Conservation (phyloP, 2,329 filamentous ascomycete genomes). For the Xylaria sp. region DNA sequence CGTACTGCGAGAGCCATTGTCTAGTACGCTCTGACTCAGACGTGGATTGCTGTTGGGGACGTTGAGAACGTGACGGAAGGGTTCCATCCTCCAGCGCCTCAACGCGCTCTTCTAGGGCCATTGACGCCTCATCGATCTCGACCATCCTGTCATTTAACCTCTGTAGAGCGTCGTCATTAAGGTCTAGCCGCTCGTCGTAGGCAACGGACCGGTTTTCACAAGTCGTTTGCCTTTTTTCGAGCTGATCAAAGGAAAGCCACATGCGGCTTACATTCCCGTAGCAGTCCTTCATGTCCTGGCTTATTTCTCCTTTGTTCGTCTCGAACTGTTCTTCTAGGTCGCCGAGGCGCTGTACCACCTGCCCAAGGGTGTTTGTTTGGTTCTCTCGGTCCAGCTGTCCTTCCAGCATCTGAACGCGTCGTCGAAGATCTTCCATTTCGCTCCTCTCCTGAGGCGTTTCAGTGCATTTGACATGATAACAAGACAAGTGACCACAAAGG, state of each 20-base stretch:
- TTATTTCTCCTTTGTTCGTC: slow-evolving; percentile 56
- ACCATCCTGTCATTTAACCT: slow-evolving; percentile 55
- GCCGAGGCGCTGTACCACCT: slow-evolving; percentile 52
- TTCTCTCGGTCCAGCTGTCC: slow-evolving; percentile 48
- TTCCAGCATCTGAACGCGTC: slow-evolving; percentile 52
- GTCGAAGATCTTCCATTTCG: slow-evolving; percentile 56
- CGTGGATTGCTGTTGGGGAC: slow-evolving; percentile 35
- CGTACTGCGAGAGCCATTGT: slow-evolving; percentile 21
- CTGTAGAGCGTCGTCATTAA: slow-evolving; percentile 50
- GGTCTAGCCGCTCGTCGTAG: slow-evolving; percentile 49
- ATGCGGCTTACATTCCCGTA: slow-evolving; percentile 60
- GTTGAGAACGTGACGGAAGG: slow-evolving; percentile 34
- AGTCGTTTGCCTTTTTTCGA: slow-evolving; percentile 47
- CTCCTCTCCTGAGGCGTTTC: slow-evolving; percentile 50
- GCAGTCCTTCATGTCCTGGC: slow-evolving; percentile 58
- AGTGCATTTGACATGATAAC: slow-evolving; percentile 60
- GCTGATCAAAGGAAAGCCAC: slow-evolving; percentile 57
- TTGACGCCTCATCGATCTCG: slow-evolving; percentile 56
- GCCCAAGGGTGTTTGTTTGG: slow-evolving; percentile 41
- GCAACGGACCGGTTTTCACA: slow-evolving; percentile 47
- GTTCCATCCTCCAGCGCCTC: slow-evolving; percentile 53
- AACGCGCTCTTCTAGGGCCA: slow-evolving; percentile 60
- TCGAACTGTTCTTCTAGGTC: slow-evolving; percentile 61
- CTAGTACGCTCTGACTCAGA: slow-evolving; percentile 36
- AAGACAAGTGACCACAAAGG: slow-evolving; percentile 65